phyloP scores from a whole-genome alignment of 148 eudicot species.

The Limonium bicolor region DNA sequence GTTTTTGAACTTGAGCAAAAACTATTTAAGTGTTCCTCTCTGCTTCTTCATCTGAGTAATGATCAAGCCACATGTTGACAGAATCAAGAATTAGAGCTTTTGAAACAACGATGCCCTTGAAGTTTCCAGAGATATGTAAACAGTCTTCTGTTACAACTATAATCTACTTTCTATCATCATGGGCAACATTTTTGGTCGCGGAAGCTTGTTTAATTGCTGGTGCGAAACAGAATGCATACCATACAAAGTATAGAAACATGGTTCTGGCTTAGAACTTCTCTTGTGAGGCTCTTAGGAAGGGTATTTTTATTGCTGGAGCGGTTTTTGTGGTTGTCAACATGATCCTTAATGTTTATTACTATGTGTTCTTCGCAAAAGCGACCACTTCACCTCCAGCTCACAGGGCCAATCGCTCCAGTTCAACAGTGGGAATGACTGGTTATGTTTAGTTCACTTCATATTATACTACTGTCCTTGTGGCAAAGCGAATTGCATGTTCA shows the following conservation, averaged over 20 bases:
- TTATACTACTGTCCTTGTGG: too few species aligned
- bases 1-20: too few species aligned
- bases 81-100: too few species aligned
- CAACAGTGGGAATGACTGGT: slow-evolving; percentile 72
- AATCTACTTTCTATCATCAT: too few species aligned
- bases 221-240: slow-evolving; percentile 83
- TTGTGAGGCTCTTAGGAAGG: slow-evolving; percentile 74
- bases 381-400: slow-evolving; percentile 37
- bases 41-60: too few species aligned
- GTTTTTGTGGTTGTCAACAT: slow-evolving; percentile 79
- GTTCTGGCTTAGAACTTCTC: slow-evolving; percentile 62
- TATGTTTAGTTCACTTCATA: slow-evolving; percentile 18
- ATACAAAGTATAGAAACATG: slow-evolving; percentile 53
- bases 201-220: slow-evolving; percentile 89
- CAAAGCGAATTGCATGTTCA: too few species aligned
- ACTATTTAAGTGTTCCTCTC: too few species aligned
- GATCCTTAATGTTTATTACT: slow-evolving; percentile 76
- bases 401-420: slow-evolving; percentile 38
- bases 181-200: slow-evolving; percentile 82
- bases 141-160: too few species aligned
- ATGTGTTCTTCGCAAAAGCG: slow-evolving; percentile 77
- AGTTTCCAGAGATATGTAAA: too few species aligned
- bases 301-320: slow-evolving; percentile 86
- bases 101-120: too few species aligned
- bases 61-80: too few species aligned